Conservation (phyloP, 2,329 filamentous ascomycete species). For the Gnomoniopsis sp. region DNA sequence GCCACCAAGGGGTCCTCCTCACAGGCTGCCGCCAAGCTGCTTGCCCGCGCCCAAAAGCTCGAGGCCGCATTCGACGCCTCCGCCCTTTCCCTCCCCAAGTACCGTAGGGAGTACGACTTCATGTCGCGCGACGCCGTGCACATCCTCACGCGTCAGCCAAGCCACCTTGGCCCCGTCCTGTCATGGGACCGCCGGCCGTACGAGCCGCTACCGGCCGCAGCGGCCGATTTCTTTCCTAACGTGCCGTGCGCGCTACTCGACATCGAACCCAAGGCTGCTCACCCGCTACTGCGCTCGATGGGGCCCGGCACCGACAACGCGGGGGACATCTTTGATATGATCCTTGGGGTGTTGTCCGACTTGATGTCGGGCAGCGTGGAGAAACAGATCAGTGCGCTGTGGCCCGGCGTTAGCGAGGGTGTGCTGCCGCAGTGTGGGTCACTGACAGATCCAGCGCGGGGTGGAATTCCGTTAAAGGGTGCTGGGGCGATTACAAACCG, state of each 20-base stretch:
- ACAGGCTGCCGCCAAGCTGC: not conserved
- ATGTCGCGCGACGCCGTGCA: slow-evolving; percentile 50
- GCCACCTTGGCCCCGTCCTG: slow-evolving; percentile 50
- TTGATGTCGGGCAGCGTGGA: slow-evolving; percentile 20
- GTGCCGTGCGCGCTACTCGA: slow-evolving; percentile 59
- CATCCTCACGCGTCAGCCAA: slow-evolving; percentile 40
- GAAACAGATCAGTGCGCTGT: slow-evolving; percentile 48
- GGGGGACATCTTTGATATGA: slow-evolving; percentile 52
- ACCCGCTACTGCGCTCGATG: slow-evolving; percentile 44
- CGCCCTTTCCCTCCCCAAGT: slow-evolving; percentile 32
- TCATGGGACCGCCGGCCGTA: slow-evolving; percentile 67
- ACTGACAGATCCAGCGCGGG: slow-evolving; percentile 42
- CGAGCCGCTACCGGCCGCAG: slow-evolving; percentile 61
- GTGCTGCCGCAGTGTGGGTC: slow-evolving; percentile 46
- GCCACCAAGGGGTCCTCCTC: not conserved
- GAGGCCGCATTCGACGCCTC: slow-evolving; percentile 24
- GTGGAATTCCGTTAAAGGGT: slow-evolving; percentile 41
- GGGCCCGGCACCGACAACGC: slow-evolving; percentile 37
- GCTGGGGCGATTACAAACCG: slow-evolving; percentile 42
- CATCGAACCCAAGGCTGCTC: slow-evolving; percentile 57
- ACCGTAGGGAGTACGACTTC: slow-evolving; percentile 27
- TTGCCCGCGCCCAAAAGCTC: slow-evolving; percentile 16
- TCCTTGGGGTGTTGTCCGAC: slow-evolving; percentile 40
- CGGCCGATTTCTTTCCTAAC: slow-evolving; percentile 66
- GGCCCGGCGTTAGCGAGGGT: slow-evolving; percentile 56